Conservation (phyloP, 805 yeast genomes). For the Wickerhamomyces xylosicus region DNA sequence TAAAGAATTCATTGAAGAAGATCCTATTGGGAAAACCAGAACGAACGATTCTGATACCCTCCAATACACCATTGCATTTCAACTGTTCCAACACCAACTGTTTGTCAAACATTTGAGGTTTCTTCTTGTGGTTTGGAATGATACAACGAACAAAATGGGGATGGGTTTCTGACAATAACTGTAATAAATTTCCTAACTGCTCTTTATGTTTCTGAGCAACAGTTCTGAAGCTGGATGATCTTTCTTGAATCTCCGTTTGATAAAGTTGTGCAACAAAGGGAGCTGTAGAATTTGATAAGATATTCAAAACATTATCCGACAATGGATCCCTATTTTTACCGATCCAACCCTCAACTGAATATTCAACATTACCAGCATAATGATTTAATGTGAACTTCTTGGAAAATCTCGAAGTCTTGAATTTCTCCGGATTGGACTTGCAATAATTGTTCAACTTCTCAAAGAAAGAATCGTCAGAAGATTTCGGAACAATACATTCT, state of each 20-base stretch:
- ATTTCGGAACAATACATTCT: constrained; percentile 90
- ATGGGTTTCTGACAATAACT: constrained; percentile 65
- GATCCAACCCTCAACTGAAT: constrained; percentile 85
- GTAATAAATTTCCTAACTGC: constrained; percentile 64
- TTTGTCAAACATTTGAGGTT: constrained; percentile 63
- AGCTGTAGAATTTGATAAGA: constrained; percentile 50
- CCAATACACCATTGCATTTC: constrained; percentile 94
- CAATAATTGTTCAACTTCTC: constrained; percentile 66
- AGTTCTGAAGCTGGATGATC: constrained; percentile 46
- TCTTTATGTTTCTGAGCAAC: constrained; percentile 86
- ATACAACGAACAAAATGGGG: constrained; percentile 98
- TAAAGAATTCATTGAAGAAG: constrained; percentile 69
- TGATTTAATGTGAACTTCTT: constrained; percentile 80
- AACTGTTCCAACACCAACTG: constrained; percentile 76
- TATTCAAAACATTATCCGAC: constrained; percentile 57
- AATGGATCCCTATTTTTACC: constrained; percentile 92
- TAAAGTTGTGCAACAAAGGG: constrained; percentile 48
- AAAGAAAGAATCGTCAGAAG: constrained; percentile 73
- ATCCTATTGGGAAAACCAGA: constrained; percentile 95
- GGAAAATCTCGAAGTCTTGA: constrained; percentile 61
- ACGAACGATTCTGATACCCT: constrained; percentile 94
- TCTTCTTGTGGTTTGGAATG: constrained; percentile 73
- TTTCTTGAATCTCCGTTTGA: constrained; percentile 24
- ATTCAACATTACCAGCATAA: constrained; percentile 96
- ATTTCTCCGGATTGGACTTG: constrained; percentile 43